These are phyloP conservation scores for Podila clonocystis DNA, from an alignment of 192 early-diverging fungal species.

Conservation along the genomic window DNA sequence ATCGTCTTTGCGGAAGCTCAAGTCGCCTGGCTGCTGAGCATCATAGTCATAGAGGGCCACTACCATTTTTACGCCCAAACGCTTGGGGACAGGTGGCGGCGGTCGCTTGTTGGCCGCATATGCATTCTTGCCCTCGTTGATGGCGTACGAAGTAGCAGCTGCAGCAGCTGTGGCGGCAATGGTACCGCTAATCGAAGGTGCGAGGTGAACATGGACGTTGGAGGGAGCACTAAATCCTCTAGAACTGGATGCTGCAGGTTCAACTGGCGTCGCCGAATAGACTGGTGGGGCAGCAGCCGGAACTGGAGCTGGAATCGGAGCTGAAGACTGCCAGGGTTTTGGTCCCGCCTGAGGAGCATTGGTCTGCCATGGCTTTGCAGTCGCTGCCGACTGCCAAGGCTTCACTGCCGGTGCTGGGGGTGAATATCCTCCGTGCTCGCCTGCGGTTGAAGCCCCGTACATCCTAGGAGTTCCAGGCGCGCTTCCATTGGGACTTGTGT, in stretches of 20 bases:
- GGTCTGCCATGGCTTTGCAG: slow-evolving; percentile 42
- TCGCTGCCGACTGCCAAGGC: slow-evolving; percentile 24
- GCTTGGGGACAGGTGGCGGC: slow-evolving; percentile 44
- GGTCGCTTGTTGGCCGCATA: slow-evolving; percentile 32
- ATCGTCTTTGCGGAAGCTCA: slow-evolving; percentile 77
- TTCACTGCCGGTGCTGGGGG: slow-evolving; percentile 14
- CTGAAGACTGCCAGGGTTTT: slow-evolving; percentile 13
- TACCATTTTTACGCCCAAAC: slow-evolving; percentile 57
- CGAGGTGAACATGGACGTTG: slow-evolving; percentile 27
- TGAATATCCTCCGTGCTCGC: slow-evolving; percentile 9
- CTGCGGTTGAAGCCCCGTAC: not conserved
- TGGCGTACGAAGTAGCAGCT: slow-evolving; percentile 29
- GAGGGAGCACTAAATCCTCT: slow-evolving; percentile 9
- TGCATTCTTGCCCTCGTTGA: slow-evolving; percentile 6
- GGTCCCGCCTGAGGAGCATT: not conserved
- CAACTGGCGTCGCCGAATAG: slow-evolving; percentile 9
- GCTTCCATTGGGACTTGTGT: not conserved
- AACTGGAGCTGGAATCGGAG: too few relatives aligned
- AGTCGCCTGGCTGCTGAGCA: slow-evolving; percentile 76
- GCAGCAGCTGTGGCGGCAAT: slow-evolving; percentile 29
- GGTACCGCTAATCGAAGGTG: slow-evolving; percentile 27
- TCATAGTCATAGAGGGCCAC: slow-evolving; percentile 83
- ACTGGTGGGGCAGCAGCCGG: slow-evolving; percentile 26
- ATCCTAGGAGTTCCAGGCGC: slow-evolving; percentile 6
- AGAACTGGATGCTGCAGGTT: slow-evolving; percentile 1